Evolutionary conservation across 805 yeast genomes (phyloP).

Genomic region (Scheffersomyces lignosus): DNA sequence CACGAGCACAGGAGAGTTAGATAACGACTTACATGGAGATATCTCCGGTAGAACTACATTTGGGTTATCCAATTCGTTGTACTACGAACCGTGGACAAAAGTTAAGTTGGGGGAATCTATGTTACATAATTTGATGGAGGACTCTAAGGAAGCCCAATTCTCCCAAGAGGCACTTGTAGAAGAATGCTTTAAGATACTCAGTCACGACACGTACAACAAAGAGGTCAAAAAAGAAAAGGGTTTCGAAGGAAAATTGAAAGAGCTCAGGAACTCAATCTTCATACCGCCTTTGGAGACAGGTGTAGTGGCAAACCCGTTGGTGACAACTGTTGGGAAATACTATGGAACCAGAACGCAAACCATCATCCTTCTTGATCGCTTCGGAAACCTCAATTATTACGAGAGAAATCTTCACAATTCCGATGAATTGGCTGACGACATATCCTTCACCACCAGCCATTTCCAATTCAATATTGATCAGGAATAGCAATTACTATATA

Average conservation of each 20-base stretch:
- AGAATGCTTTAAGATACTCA: conserved; percentile 55
- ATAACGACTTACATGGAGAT: conserved; percentile 14
- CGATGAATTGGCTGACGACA: conserved; percentile 21
- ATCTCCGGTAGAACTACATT: conserved; percentile 36
- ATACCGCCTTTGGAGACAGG: conserved; percentile 61
- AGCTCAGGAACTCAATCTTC: conserved; percentile 60
- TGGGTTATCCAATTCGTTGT: conserved; percentile 70
- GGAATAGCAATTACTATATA: neutral
- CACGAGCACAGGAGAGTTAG: conserved; percentile 5
- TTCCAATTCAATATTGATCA: conserved; percentile 3
- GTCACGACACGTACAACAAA: conserved; percentile 40
- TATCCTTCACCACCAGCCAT: conserved; percentile 1
- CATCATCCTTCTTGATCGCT: conserved; percentile 57
- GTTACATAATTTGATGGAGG: conserved; percentile 20
- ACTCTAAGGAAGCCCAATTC: conserved; percentile 12
- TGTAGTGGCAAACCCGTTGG: conserved; percentile 4
- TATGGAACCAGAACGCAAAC: conserved; percentile 93
- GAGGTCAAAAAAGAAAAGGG: conserved; percentile 17
- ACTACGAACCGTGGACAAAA: conserved; percentile 74
- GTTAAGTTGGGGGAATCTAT: conserved; percentile 48
- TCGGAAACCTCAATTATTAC: conserved; percentile 53
- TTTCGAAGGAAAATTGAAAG: conserved; percentile 27
- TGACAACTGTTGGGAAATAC: conserved; percentile 45
- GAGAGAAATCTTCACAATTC: conserved; percentile 62
- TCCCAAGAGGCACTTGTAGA: conserved; percentile 45